These are phyloP conservation scores for Termitomyces sp. DNA, from an alignment of 768 basidiomycete genomes.

Conservation along the genomic window DNA sequence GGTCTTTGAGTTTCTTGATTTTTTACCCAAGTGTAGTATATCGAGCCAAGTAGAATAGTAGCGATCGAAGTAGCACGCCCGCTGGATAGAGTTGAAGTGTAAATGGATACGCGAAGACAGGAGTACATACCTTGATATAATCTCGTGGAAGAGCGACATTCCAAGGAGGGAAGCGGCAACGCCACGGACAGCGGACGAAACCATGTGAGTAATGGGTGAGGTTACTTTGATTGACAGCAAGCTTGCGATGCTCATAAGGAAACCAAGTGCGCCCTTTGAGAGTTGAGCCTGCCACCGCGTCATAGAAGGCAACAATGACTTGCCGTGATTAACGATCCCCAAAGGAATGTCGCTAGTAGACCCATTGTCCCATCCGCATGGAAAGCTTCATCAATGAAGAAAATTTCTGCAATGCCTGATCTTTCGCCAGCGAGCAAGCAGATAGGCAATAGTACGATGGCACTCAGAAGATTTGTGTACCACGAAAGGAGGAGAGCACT, in stretches of 20 bases:
- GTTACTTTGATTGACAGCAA: conserved; percentile 95
- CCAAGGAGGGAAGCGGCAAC: conserved; percentile 87
- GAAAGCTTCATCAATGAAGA: conserved; percentile 41
- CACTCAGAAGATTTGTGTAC: conserved; percentile 86
- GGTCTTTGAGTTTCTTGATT: conserved; percentile 56
- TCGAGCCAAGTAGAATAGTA: conserved; percentile 75
- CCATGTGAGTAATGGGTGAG: conserved; percentile 96
- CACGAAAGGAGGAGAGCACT: conserved; percentile 84
- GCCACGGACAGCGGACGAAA: conserved; percentile 92
- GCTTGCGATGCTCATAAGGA: conserved; percentile 92
- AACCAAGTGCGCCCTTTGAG: conserved; percentile 75
- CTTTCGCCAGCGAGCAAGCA: conserved; percentile 75
- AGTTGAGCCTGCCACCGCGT: background rate
- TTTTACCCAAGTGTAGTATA: conserved; percentile 88
- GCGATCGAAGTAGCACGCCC: conserved; percentile 79
- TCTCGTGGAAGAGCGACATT: conserved; percentile 74
- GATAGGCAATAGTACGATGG: conserved; percentile 66
- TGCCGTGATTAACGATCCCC: conserved; percentile 77
- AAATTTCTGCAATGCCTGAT: conserved; percentile 53
- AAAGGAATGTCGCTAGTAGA: conserved; percentile 60
- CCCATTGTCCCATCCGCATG: conserved; percentile 35
- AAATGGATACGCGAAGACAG: background rate
- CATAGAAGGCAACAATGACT: conserved; percentile 19
- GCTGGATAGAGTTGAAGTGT: conserved; percentile 28
- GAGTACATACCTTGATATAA: conserved; percentile 66